phyloP scores from a whole-genome alignment of 169 alveolate species.

The Theileria equi region DNA sequence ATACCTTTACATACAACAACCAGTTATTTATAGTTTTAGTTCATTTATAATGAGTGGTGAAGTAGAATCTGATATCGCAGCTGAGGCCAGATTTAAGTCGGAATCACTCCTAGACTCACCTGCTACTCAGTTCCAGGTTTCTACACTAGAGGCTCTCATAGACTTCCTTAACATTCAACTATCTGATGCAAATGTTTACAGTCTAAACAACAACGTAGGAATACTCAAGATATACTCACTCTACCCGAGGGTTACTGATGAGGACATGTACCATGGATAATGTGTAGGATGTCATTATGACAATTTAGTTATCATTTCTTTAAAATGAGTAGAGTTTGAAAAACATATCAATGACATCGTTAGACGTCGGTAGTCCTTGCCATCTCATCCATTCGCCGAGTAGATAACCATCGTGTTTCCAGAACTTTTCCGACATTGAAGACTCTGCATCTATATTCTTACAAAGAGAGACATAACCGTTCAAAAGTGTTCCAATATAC shows the following conservation, averaged over 20 bases:
- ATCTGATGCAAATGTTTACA: conserved; percentile 32
- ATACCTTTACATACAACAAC: too few species aligned
- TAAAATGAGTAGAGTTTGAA: conserved; percentile 1
- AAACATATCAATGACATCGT: background rate
- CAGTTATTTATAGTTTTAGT: background rate
- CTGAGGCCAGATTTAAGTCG: conserved; percentile 28
- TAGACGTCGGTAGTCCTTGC: conserved; percentile 6
- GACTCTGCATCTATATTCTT: background rate
- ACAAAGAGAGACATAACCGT: conserved; percentile 4
- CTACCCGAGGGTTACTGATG: conserved; percentile 31
- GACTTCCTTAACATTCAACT: conserved; percentile 49
- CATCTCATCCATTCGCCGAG: conserved; percentile 24
- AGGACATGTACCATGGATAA: too few species aligned
- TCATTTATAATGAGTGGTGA: background rate
- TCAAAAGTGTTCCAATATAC: background rate
- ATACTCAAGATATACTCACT: conserved; percentile 50
- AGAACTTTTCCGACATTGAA: background rate
- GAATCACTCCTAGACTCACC: conserved; percentile 51
- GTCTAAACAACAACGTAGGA: conserved; percentile 54
- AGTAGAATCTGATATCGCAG: conserved; percentile 12
- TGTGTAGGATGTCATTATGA: too few species aligned
- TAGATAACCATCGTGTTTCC: background rate
- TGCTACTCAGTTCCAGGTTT: conserved; percentile 34
- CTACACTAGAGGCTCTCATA: conserved; percentile 45
- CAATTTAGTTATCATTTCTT: too few species aligned